Evolutionary conservation across 2,329 filamentous ascomycete species (phyloP).

Genomic region (Neopestalotiopsis sp.): DNA sequence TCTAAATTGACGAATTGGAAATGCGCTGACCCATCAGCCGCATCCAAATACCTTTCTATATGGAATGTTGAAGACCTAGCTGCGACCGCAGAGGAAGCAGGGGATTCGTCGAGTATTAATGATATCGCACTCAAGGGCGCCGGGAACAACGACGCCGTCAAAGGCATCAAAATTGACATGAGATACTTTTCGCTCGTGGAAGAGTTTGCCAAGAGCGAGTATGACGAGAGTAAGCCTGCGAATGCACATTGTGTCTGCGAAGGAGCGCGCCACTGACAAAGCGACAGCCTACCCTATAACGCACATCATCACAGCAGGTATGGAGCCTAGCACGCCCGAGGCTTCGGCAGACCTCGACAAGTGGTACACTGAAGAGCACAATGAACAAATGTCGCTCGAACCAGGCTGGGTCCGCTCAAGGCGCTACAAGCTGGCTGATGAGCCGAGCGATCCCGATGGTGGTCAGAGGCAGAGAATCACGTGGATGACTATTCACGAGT

Average conservation of each 20-base stretch:
- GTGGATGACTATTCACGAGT: slow-evolving; percentile 18
- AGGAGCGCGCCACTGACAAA: neutral
- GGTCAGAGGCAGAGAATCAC: neutral
- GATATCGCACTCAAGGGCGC: neutral
- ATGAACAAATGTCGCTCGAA: slow-evolving; percentile 15
- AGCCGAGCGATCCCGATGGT: neutral
- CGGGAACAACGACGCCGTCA: neutral
- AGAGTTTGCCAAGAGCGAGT: neutral
- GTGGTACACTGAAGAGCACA: slow-evolving; percentile 18
- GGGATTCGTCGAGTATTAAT: neutral
- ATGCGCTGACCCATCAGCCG: neutral
- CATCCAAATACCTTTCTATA: neutral
- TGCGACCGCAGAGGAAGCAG: neutral
- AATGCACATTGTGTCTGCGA: neutral
- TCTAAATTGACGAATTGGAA: neutral
- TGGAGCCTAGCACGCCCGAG: neutral
- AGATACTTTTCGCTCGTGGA: neutral
- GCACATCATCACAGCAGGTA: slow-evolving; percentile 14
- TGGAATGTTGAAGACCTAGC: neutral
- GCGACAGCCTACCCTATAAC: neutral
- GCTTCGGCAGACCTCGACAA: slow-evolving; percentile 11
- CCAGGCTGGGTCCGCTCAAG: slow-evolving; percentile 13
- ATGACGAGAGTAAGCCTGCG: neutral
- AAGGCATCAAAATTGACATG: neutral
- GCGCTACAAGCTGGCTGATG: slow-evolving; percentile 14